Conservation (phyloP, 1,139 yeast genomes). For the Debaryomyces fabryi region DNA sequence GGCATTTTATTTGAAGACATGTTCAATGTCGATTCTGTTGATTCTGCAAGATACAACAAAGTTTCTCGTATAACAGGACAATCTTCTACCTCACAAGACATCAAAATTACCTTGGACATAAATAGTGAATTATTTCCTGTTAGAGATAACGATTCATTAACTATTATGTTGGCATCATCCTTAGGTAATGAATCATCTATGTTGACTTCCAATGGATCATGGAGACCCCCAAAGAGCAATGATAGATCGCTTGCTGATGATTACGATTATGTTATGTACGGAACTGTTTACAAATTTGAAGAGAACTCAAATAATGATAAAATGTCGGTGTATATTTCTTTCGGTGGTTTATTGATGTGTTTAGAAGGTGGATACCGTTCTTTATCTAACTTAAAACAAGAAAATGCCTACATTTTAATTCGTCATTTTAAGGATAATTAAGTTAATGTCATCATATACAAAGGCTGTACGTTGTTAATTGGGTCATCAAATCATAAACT, state of each 20-base stretch:
- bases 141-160: conserved; percentile 71
- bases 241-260: conserved; percentile 92
- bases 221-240: conserved; percentile 90
- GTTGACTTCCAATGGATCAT: conserved; percentile 67
- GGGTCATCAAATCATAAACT: background rate
- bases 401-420: conserved; percentile 85
- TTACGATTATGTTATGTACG: conserved; percentile 98
- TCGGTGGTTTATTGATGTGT: conserved; percentile 93
- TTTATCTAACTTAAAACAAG: conserved; percentile 87
- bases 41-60: conserved; percentile 88
- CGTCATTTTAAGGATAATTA: conserved; percentile 63
- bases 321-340: conserved; percentile 89
- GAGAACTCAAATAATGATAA: conserved; percentile 74
- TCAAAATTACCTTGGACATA: conserved; percentile 85
- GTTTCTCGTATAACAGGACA: conserved; percentile 88
- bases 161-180: conserved; percentile 85
- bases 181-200: conserved; percentile 61
- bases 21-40: conserved; percentile 84
- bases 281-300: conserved; percentile 95
- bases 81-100: conserved; percentile 81
- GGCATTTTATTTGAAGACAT: conserved; percentile 91
- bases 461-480: background rate
- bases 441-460: conserved; percentile 3
- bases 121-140: conserved; percentile 94
- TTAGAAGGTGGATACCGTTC: conserved; percentile 94